phyloP scores from a whole-genome alignment of 2,329 filamentous ascomycete species.

The Neurospora sp. region DNA sequence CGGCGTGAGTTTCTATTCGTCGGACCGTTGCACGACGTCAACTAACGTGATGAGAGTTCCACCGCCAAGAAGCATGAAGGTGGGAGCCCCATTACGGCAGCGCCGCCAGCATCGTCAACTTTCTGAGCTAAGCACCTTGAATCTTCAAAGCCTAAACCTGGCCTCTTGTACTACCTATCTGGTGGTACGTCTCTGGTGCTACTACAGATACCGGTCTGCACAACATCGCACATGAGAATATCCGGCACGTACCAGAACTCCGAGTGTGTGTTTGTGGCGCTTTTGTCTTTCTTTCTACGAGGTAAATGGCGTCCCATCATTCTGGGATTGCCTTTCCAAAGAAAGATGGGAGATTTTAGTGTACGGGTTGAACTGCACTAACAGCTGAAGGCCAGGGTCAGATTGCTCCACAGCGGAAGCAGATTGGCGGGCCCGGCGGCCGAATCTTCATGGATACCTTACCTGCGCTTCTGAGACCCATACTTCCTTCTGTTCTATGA shows the following conservation, averaged over 20 bases:
- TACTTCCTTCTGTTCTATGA: neutral
- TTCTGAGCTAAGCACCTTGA: neutral
- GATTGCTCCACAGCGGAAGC: neutral
- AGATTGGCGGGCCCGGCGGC: neutral
- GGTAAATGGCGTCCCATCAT: neutral
- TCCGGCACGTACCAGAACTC: neutral
- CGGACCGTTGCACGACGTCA: neutral
- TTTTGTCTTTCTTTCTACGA: neutral
- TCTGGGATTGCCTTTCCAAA: neutral
- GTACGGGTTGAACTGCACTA: neutral
- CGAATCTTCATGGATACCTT: neutral
- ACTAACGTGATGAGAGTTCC: neutral
- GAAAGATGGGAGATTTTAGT: neutral
- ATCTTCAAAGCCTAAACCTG: neutral
- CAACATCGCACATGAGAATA: neutral
- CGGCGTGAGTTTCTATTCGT: neutral
- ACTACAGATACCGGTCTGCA: neutral
- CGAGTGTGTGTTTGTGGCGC: neutral
- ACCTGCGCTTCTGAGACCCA: neutral
- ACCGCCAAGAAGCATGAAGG: neutral
- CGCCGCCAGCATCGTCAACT: neutral
- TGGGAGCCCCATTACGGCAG: neutral
- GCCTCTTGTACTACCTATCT: neutral
- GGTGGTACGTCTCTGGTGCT: neutral
- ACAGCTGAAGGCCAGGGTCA: neutral